Evolutionary conservation across 1,284 basidiomycete species (phyloP).

Genomic region (Phlebopus sp.): DNA sequence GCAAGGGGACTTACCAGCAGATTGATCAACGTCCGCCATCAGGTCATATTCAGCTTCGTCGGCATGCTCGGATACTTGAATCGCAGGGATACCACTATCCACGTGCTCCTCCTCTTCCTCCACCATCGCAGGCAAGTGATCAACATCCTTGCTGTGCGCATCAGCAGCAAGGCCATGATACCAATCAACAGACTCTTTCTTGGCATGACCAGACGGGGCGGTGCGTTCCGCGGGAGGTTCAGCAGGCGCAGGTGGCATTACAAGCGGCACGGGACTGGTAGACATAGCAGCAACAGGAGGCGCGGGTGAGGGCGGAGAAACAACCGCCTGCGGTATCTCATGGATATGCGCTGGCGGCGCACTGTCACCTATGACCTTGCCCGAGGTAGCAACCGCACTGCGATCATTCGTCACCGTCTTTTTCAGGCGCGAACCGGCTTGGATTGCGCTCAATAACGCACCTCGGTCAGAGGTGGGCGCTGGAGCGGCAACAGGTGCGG

Average conservation of each 20-base stretch:
- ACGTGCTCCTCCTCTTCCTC: conserved; percentile 52
- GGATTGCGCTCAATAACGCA: conserved; percentile 81
- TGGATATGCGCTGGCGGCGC: conserved; percentile 75
- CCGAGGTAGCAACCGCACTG: conserved; percentile 66
- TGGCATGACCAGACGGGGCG: conserved; percentile 35
- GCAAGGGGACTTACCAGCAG: conserved; percentile 45
- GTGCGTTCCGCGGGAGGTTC: conserved; percentile 16
- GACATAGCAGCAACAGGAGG: conserved; percentile 23
- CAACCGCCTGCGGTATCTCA: conserved; percentile 40
- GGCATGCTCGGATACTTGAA: conserved; percentile 51
- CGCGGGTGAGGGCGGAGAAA: conserved; percentile 38
- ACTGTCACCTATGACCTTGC: conserved; percentile 75
- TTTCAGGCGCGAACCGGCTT: conserved; percentile 72
- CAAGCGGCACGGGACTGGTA: conserved; percentile 21
- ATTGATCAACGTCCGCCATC: conserved; percentile 78
- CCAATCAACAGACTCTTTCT: conserved; percentile 91
- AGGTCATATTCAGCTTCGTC: conserved; percentile 43
- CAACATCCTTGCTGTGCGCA: conserved; percentile 37
- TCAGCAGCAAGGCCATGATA: conserved; percentile 86
- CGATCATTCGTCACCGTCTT: conserved; percentile 86
- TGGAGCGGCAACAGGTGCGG: conserved; percentile 30
- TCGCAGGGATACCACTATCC: conserved; percentile 44
- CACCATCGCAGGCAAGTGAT: conserved; percentile 49
- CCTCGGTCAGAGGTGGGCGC: conserved; percentile 51
- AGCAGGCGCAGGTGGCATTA: conserved; percentile 24